A percentile compares a stretch with the other conserved stretches of the same genome.
These are phyloP conservation scores for Murraya paniculata DNA, from an alignment of 345 rosid genomes.

Conservation along the genomic window DNA sequence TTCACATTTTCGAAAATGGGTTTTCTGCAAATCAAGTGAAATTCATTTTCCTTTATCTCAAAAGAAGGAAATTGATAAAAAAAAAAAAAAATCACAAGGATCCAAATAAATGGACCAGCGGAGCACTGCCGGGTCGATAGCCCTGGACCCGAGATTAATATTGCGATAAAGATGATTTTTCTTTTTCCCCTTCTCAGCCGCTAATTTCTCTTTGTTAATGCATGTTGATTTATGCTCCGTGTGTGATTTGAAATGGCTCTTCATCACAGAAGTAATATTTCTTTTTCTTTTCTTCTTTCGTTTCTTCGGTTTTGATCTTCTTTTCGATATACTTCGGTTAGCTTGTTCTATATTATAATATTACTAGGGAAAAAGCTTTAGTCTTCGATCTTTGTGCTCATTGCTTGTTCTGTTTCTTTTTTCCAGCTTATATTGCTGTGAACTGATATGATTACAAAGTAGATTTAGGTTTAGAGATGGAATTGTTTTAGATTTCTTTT, in stretches of 20 bases:
- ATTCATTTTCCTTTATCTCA: background rate
- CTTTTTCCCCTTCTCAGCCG: background rate
- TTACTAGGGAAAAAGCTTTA: background rate
- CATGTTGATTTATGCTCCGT: background rate
- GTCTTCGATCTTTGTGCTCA: background rate
- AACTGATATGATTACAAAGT: background rate
- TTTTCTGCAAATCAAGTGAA: background rate
- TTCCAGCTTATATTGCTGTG: background rate
- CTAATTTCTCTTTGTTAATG: background rate
- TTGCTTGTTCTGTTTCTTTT: background rate
- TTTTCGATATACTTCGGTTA: background rate
- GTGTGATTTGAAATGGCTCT: background rate
- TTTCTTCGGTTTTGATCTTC: background rate
- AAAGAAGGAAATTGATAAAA: no score
- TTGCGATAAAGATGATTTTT: background rate
- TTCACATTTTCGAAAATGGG: background rate
- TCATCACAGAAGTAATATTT: background rate
- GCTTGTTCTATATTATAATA: background rate
- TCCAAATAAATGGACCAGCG: background rate
- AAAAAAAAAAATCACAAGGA: background rate
- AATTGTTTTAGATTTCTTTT: background rate
- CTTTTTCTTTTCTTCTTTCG: no score
- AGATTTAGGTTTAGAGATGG: background rate
- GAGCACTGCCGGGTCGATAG: background rate
- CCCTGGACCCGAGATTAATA: background rate